Evolutionary conservation across 768 basidiomycete species (phyloP).

Genomic region (Podaxis sp.): DNA sequence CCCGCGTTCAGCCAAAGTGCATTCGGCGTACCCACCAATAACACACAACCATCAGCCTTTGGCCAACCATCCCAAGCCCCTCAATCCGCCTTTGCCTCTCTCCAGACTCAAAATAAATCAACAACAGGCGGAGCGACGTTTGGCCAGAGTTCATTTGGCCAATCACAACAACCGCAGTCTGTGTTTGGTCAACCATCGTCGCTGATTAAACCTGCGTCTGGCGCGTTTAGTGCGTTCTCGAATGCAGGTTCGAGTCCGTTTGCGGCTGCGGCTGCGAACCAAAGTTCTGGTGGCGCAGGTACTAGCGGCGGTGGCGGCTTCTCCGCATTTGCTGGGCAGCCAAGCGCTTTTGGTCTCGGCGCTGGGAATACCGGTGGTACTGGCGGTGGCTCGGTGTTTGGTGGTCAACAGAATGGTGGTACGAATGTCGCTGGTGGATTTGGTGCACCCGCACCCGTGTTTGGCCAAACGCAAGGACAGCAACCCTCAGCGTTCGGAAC

Average conservation of each 20-base stretch:
- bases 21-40: conserved; percentile 13
- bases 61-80: conserved; percentile 33
- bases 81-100: conserved; percentile 27
- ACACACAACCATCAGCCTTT: conserved; percentile 30
- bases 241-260: conserved; percentile 32
- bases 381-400: conserved; percentile 29
- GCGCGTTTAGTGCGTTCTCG: conserved; percentile 49
- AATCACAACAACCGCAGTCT: conserved; percentile 29
- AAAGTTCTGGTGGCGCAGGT: conserved; percentile 12
- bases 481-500: conserved; percentile 11
- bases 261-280: conserved; percentile 21
- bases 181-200: conserved; percentile 40
- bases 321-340: conserved; percentile 50
- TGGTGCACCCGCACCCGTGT: conserved; percentile 21
- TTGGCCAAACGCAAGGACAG: conserved; percentile 19
- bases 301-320: conserved; percentile 41
- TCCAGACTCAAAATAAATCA: conserved; percentile 6
- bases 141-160: conserved; percentile 29
- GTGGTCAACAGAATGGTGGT: conserved; percentile 14
- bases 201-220: conserved; percentile 49
- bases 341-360: conserved; percentile 40
- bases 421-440: conserved; percentile 18
- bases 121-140: conserved; percentile 29
- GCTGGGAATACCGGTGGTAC: conserved; percentile 16
- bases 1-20: conserved; percentile 28